Evolutionary conservation across 1,139 yeast genomes (phyloP).

Genomic region (Nadsonia starkeyi-henricii): DNA sequence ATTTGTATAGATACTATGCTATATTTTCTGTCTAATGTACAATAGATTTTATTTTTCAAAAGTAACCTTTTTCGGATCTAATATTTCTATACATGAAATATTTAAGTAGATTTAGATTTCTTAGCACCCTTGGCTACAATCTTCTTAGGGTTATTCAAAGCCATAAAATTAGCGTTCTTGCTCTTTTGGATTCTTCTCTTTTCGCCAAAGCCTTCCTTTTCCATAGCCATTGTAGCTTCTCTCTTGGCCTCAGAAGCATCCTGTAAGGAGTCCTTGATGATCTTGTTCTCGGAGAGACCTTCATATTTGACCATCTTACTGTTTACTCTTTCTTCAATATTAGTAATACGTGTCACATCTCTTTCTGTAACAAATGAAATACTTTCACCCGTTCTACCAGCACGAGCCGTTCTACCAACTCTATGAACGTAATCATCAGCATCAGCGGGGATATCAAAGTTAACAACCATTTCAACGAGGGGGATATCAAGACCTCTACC

Average conservation of each 20-base stretch:
- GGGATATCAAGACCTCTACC: slow-evolving; percentile 97
- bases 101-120: neutral
- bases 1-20: neutral
- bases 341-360: slow-evolving; percentile 67
- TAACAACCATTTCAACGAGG: slow-evolving; percentile 72
- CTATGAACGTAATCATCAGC: slow-evolving; percentile 95
- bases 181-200: slow-evolving; percentile 40
- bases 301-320: slow-evolving; percentile 64
- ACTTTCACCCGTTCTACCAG: slow-evolving; percentile 68
- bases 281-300: slow-evolving; percentile 56
- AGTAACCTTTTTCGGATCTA: neutral
- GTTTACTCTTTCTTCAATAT: slow-evolving; percentile 75
- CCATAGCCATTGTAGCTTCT: slow-evolving; percentile 89
- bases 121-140: neutral
- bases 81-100: neutral
- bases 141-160: slow-evolving; percentile 4
- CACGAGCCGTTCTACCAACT: slow-evolving; percentile 99
- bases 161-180: slow-evolving; percentile 20
- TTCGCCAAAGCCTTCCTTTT: slow-evolving; percentile 76
- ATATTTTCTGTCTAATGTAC: neutral
- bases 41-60: slow-evolving; percentile 1
- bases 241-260: slow-evolving; percentile 72
- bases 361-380: slow-evolving; percentile 69
- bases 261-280: slow-evolving; percentile 49
- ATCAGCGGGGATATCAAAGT: slow-evolving; percentile 89